Conservation (phyloP, 306 rosid species). For the Comarum palustre region DNA sequence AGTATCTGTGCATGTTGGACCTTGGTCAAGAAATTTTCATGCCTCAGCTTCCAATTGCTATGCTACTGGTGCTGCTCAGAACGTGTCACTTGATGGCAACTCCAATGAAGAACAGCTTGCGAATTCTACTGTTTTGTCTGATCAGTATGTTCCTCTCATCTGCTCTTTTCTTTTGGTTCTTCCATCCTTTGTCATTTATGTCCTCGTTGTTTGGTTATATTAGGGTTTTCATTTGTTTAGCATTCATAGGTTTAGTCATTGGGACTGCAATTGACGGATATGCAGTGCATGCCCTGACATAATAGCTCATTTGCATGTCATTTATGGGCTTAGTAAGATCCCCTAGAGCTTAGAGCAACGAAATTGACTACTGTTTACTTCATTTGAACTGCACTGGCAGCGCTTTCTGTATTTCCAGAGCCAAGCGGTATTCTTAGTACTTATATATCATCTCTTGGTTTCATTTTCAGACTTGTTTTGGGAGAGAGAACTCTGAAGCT, state of each 20-base stretch:
- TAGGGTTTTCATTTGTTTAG: neutral
- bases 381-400: neutral
- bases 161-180: neutral
- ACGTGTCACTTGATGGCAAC: slow-evolving; percentile 53
- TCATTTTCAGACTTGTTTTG: slow-evolving; percentile 38
- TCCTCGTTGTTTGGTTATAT: neutral
- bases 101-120: slow-evolving; percentile 44
- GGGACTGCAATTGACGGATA: neutral
- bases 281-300: neutral
- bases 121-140: slow-evolving; percentile 38
- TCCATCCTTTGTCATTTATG: slow-evolving; percentile 5
- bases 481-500: slow-evolving; percentile 56
- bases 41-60: slow-evolving; percentile 35
- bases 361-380: neutral
- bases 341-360: neutral
- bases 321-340: neutral
- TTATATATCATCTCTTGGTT: slow-evolving; percentile 20
- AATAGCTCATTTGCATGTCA: neutral
- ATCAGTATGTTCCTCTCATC: slow-evolving; percentile 46
- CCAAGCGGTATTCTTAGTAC: neutral
- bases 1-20: slow-evolving; percentile 35
- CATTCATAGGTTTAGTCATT: neutral
- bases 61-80: slow-evolving; percentile 56
- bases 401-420: neutral
- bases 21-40: slow-evolving; percentile 37